Percentiles rank a stretch among this genome's conserved stretches.
Evolutionary conservation across 2,329 filamentous ascomycete species (phyloP).

Genomic region (Aspergillus fumigatiaffinis): DNA sequence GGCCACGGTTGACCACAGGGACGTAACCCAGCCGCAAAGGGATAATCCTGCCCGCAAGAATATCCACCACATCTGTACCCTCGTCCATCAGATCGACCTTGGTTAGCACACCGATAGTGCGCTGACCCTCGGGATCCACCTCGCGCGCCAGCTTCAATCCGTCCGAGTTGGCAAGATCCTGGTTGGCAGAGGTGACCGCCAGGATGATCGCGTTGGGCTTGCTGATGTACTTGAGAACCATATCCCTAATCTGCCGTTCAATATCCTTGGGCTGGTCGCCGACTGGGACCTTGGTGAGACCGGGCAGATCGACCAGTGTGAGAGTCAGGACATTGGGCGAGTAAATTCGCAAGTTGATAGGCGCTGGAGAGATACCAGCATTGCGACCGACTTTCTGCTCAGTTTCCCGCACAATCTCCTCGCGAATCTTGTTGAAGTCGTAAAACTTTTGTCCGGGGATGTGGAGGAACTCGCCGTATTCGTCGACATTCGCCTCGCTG

Average conservation of each 20-base stretch:
- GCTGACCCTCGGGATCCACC: conserved; percentile 94
- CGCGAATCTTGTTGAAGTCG: conserved; percentile 97
- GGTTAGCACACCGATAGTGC: conserved; percentile 96
- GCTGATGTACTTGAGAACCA: conserved; percentile 97
- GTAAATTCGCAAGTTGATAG: conserved; percentile 97
- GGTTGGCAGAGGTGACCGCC: conserved; percentile 93
- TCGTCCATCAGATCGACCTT: conserved; percentile 99
- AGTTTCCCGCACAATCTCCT: conserved; percentile 95
- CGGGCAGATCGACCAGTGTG: conserved; percentile 92
- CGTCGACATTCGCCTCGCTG: conserved; percentile 84
- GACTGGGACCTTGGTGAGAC: conserved; percentile 93
- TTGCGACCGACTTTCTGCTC: conserved; percentile 95
- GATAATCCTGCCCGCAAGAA: conserved; percentile 95
- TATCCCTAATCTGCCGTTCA: conserved; percentile 92
- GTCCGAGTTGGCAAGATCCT: conserved; percentile 97
- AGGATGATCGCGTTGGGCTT: conserved; percentile 98
- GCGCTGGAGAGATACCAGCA: conserved; percentile 90
- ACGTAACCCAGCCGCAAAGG: conserved; percentile 92
- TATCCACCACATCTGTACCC: conserved; percentile 96
- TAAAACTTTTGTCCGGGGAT: conserved; percentile 95
- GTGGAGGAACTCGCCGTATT: conserved; percentile 99
- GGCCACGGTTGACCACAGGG: conserved; percentile 94
- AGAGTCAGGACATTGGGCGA: conserved; percentile 96
- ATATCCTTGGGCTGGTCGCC: conserved; percentile 96
- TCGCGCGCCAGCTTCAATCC: conserved; percentile 93